A percentile compares a stretch with the other conserved stretches of the same genome.
Evolutionary conservation across 176 grass and related monocot species (phyloP).

Genomic region (Carex littledalei): DNA sequence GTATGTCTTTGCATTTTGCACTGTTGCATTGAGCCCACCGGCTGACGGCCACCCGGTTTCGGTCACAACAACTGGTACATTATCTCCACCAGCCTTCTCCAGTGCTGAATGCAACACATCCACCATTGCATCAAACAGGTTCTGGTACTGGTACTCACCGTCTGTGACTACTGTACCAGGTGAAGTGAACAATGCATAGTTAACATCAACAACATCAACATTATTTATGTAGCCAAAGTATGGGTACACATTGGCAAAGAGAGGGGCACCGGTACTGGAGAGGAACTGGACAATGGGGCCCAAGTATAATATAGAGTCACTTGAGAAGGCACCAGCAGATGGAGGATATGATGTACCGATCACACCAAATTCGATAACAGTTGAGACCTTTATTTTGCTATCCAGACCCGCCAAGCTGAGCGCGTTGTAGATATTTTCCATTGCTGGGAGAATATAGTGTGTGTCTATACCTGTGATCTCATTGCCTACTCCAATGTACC

Average conservation of each 20-base stretch:
- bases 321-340: constrained; percentile 45
- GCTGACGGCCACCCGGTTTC: constrained; percentile 65
- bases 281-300: constrained; percentile 48
- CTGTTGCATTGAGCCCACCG: constrained; percentile 28
- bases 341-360: constrained; percentile 58
- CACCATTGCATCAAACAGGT: constrained; percentile 55
- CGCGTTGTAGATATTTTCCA: constrained; percentile 49
- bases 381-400: constrained; percentile 48
- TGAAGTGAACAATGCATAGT: constrained; percentile 24
- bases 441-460: constrained; percentile 45
- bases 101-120: constrained; percentile 50
- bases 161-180: constrained; percentile 1
- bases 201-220: background rate
- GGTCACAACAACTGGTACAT: constrained; percentile 37
- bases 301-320: constrained; percentile 30
- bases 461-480: constrained; percentile 25
- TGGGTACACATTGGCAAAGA: constrained; percentile 73
- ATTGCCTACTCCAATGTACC: constrained; percentile 67
- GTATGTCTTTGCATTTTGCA: constrained; percentile 36
- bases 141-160: constrained; percentile 34
- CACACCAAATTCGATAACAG: constrained; percentile 59
- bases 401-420: constrained; percentile 35
- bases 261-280: constrained; percentile 40
- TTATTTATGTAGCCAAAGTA: constrained; percentile 35
- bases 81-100: constrained; percentile 29